Evolutionary conservation across 106 monocot species (phyloP), one percentile per base, ranked within the genome.

Genomic region (Acorus calamus): DNA sequence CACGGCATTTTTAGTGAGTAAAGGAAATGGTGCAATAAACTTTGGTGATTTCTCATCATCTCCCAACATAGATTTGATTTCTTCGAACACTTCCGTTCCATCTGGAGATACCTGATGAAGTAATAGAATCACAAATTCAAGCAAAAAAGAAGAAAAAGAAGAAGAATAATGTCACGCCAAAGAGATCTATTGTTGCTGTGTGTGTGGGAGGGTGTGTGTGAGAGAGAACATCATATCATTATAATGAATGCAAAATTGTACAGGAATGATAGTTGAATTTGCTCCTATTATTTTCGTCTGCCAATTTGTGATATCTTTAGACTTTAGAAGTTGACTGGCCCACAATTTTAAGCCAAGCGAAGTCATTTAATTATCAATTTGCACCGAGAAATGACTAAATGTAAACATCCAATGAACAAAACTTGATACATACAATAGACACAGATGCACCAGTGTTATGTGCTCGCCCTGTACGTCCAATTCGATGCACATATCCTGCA

Each of bases 391-490:
- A 28, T 28, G 1, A 28, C 28, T 28, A 28, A 28, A 28, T 28
- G 28, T 28, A 28, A 28, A 28, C 28, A 28, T 0, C 28, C 28
- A 28, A 28, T 28, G 28, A 28, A 28, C 28, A 28, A 28, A 28
- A 28, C 28, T 28, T 28, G 11, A 55, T 13, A 78, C 88, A 83
- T 79, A 89, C 94, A 79, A 94, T 83, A 60, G 94, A 94, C 50
- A 94, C 63, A 46, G 89, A 81, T 71, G 86, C 55, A 60, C 94
- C 94, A 55, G 79, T 84, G 46, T 81, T 86, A 53, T 78, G 74
- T 55, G 86, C 94, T 69, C 94, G 78, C 13, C 94, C 89, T 28
- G 94, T 94, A 51, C 94, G 86, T 52, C 94, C 94, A 72, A 94
- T 78, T 49, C 94, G 81, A 50, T 94, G 94, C 46, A 94, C 77